These are phyloP conservation scores for Psilocybe tampanensis DNA, from an alignment of 768 basidiomycete genomes.

Conservation along the genomic window DNA sequence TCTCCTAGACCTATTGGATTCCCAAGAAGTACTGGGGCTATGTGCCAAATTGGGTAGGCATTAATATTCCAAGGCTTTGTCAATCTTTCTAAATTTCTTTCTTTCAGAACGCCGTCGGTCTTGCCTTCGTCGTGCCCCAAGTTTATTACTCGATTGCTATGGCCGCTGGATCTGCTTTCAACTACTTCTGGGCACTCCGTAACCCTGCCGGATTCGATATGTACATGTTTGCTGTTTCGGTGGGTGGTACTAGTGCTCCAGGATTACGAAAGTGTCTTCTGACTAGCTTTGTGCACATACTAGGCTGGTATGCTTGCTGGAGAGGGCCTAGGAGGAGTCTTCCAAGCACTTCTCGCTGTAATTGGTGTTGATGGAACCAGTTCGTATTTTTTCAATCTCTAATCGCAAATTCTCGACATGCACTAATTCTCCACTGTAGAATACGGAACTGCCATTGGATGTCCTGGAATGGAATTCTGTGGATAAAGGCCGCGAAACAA, in stretches of 20 bases:
- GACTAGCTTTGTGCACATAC: not conserved
- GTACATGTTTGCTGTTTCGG: constrained; percentile 60
- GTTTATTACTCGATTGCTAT: constrained; percentile 54
- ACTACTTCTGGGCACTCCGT: constrained; percentile 49
- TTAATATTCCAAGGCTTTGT: not conserved
- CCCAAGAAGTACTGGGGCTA: constrained; percentile 52
- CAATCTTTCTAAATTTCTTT: not conserved
- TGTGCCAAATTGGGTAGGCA: constrained; percentile 52
- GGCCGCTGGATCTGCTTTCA: constrained; percentile 49
- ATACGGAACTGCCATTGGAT: constrained; percentile 54
- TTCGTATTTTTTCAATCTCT: constrained; percentile 28
- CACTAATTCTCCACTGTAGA: constrained; percentile 22
- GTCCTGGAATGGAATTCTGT: constrained; percentile 55
- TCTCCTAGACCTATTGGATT: constrained; percentile 38
- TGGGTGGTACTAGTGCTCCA: constrained; percentile 18
- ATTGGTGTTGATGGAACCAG: constrained; percentile 51
- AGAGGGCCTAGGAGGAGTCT: constrained; percentile 63
- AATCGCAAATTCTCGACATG: not conserved
- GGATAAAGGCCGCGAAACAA: constrained; percentile 30
- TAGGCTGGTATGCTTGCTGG: constrained; percentile 55
- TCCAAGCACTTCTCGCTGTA: constrained; percentile 57
- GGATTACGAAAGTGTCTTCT: constrained; percentile 8
- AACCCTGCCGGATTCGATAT: constrained; percentile 50
- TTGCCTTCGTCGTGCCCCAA: constrained; percentile 57
- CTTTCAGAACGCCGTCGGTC: constrained; percentile 47